These are phyloP conservation scores for Onygena corvina DNA, from an alignment of 2,329 filamentous ascomycete species.

Conservation along the genomic window DNA sequence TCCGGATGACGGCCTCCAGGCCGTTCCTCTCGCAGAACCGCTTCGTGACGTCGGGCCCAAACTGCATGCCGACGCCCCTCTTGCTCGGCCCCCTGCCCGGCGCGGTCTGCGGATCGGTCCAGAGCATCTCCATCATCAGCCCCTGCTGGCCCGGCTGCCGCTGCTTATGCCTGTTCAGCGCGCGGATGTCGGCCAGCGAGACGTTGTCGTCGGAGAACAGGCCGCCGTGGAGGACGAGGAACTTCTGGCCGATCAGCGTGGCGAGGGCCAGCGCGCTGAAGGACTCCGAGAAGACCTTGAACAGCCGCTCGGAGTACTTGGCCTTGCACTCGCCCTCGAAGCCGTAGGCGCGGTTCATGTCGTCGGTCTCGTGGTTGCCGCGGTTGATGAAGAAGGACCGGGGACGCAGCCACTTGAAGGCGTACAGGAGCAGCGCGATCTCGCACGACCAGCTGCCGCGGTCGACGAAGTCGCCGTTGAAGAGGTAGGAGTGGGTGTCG, in stretches of 20 bases:
- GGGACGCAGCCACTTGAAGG: slow-evolving; percentile 91
- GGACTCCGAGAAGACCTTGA: slow-evolving; percentile 96
- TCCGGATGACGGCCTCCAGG: slow-evolving; percentile 86
- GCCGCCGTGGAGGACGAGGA: slow-evolving; percentile 83
- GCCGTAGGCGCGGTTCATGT: slow-evolving; percentile 97
- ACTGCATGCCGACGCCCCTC: slow-evolving; percentile 89
- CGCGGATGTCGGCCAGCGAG: slow-evolving; percentile 84
- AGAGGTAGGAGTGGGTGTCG: slow-evolving; percentile 84
- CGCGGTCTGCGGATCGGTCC: slow-evolving; percentile 86
- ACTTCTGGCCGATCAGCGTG: slow-evolving; percentile 82
- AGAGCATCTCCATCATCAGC: slow-evolving; percentile 99
- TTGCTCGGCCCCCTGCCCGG: slow-evolving; percentile 88
- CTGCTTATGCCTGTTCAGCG: slow-evolving; percentile 80
- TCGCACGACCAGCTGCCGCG: slow-evolving; percentile 97
- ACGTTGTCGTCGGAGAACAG: slow-evolving; percentile 90
- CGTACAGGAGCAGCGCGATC: slow-evolving; percentile 83
- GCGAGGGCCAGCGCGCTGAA: slow-evolving; percentile 90
- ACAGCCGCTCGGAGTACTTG: slow-evolving; percentile 91
- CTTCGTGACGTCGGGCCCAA: slow-evolving; percentile 92
- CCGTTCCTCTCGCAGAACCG: slow-evolving; percentile 94
- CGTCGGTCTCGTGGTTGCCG: slow-evolving; percentile 96
- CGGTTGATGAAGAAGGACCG: slow-evolving; percentile 87
- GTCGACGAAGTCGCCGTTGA: slow-evolving; percentile 98
- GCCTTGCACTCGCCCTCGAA: slow-evolving; percentile 98
- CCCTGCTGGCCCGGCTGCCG: slow-evolving; percentile 85